Percentiles rank a stretch among this genome's conserved stretches.
Conservation (phyloP, 495 filamentous ascomycete species). For the Collariella sp. region DNA sequence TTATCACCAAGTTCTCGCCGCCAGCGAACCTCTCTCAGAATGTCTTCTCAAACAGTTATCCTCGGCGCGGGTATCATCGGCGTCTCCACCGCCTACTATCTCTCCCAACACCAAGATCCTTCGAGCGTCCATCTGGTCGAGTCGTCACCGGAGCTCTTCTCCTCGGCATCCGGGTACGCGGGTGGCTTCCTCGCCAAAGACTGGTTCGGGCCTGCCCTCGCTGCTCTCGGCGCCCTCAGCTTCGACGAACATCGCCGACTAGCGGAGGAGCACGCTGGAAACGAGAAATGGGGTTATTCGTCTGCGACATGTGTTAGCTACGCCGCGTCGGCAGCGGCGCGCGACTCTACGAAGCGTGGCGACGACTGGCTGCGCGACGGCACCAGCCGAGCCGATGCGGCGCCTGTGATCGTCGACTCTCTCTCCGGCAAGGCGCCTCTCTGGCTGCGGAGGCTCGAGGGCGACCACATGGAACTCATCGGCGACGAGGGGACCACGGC, state of each 20-base stretch:
- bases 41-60: conserved; percentile 51
- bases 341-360: conserved; percentile 25
- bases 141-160: conserved; percentile 54
- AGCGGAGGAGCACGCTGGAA: conserved; percentile 52
- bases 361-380: conserved; percentile 59
- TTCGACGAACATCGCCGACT: conserved; percentile 60
- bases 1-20: background rate
- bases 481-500: conserved; percentile 54
- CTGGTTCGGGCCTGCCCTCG: conserved; percentile 53
- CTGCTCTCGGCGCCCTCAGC: conserved; percentile 53
- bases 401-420: conserved; percentile 31
- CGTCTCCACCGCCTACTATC: conserved; percentile 67
- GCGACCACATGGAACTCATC: conserved; percentile 51
- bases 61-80: conserved; percentile 75
- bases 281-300: conserved; percentile 60
- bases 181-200: conserved; percentile 68
- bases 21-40: background rate
- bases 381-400: conserved; percentile 53
- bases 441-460: conserved; percentile 52
- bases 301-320: conserved; percentile 52
- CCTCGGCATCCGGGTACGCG: conserved; percentile 63
- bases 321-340: conserved; percentile 27
- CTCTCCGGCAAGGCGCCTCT: conserved; percentile 28
- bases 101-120: conserved; percentile 46
- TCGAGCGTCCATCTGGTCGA: conserved; percentile 63